Evolutionary conservation across 768 basidiomycete species (phyloP).

Genomic region (Hortiboletus flavorubellus): DNA sequence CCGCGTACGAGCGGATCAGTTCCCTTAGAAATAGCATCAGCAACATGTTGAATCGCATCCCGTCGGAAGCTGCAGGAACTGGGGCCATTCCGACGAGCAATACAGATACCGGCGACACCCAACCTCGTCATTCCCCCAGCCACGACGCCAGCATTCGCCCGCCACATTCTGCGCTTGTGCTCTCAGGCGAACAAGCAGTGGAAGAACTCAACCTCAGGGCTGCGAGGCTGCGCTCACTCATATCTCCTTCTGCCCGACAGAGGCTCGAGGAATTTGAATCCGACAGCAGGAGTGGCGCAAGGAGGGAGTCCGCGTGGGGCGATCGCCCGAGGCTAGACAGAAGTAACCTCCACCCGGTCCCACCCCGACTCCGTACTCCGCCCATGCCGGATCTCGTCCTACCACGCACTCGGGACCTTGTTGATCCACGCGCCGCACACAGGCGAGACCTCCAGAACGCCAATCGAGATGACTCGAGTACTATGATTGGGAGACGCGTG

Average conservation of each 20-base stretch:
- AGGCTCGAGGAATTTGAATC: conserved; percentile 33
- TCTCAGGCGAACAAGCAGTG: conserved; percentile 25
- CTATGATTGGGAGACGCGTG: conserved; percentile 35
- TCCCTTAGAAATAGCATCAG: conserved; percentile 52
- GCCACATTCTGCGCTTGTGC: conserved; percentile 29
- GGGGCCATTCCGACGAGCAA: conserved; percentile 1
- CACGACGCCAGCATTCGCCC: conserved; percentile 29
- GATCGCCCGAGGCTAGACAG: conserved; percentile 14
- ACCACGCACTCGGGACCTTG: conserved; percentile 13
- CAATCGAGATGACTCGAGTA: conserved; percentile 29
- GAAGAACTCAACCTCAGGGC: conserved; percentile 30
- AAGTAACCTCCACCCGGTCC: conserved; percentile 12
- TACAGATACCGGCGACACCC: conserved; percentile 5
- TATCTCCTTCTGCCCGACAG: conserved; percentile 30
- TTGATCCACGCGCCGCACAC: conserved; percentile 15
- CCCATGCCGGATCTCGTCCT: conserved; percentile 30
- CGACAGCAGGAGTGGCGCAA: conserved; percentile 1
- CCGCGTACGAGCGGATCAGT: conserved; percentile 52
- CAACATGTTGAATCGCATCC: conserved; percentile 39
- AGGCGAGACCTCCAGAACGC: conserved; percentile 21
- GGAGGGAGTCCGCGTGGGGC: conserved; percentile 21
- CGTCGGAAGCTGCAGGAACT: conserved; percentile 30
- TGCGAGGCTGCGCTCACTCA: conserved; percentile 28
- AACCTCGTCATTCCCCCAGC: conserved; percentile 6
- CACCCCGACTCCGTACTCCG: conserved; percentile 26